A percentile compares a stretch with the other conserved stretches of the same genome.
Evolutionary conservation across 441 rosid genomes (phyloP).

Genomic region (Corymbia calophylla): DNA sequence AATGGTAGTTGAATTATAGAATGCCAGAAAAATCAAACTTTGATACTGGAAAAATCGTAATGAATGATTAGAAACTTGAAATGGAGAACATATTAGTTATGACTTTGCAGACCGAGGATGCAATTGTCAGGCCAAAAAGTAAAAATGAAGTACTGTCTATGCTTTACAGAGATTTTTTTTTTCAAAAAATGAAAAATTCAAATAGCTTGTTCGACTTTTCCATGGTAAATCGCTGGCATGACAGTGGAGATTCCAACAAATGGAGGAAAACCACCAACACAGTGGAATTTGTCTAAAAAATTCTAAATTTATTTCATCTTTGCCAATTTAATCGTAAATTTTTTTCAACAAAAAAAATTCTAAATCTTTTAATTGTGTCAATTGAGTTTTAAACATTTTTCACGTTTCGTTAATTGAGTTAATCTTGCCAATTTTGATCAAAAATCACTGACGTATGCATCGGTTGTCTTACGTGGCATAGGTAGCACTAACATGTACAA

Average conservation of each 20-base stretch:
- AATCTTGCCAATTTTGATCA: accelerated
- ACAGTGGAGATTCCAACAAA: not conserved
- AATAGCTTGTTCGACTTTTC: not conserved
- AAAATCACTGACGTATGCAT: no score
- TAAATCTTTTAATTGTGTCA: no score
- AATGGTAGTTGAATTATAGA: not conserved
- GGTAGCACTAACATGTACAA: not conserved
- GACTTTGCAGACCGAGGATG: not conserved
- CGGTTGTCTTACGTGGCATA: not conserved
- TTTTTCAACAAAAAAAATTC: no score
- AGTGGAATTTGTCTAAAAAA: not conserved
- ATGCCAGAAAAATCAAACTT: not conserved
- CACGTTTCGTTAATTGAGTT: no score
- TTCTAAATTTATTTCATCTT: no score
- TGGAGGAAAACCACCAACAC: not conserved
- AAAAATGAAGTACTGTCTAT: not conserved
- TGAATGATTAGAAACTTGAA: not conserved
- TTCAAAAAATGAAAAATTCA: not conserved
- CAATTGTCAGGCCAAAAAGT: not conserved
- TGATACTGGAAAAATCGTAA: not conserved
- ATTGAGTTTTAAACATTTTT: no score
- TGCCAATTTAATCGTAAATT: no score
- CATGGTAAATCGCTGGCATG: not conserved
- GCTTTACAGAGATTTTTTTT: not conserved
- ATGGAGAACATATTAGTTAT: not conserved